A percentile compares a stretch with the other conserved stretches of the same genome.
These are phyloP conservation scores for Phytophthora podocarpi DNA, from an alignment of 352 stramenopile genomes.

Conservation along the genomic window DNA sequence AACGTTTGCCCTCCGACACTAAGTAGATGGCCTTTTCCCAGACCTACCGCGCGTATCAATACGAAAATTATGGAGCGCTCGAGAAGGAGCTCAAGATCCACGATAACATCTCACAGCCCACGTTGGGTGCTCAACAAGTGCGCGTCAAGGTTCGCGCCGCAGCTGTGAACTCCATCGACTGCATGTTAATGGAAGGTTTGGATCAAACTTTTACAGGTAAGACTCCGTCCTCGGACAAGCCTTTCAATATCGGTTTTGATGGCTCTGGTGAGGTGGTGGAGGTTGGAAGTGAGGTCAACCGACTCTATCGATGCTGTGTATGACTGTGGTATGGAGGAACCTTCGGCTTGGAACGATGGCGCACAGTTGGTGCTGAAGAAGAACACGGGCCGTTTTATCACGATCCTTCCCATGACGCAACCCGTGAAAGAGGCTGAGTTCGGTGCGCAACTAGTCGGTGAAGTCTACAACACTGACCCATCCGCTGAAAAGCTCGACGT, in stretches of 20 bases:
- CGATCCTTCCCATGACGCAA: slow-evolving; percentile 24
- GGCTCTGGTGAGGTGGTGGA: slow-evolving; percentile 32
- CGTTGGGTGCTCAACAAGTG: slow-evolving; percentile 32
- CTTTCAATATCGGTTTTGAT: slow-evolving; percentile 40
- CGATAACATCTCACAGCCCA: slow-evolving; percentile 3
- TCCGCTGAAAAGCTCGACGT: slow-evolving; percentile 1
- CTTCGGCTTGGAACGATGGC: slow-evolving; percentile 29
- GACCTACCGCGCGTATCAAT: slow-evolving; percentile 26
- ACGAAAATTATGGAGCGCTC: slow-evolving; percentile 18
- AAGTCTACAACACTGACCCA: not conserved
- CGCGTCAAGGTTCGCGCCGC: slow-evolving; percentile 55
- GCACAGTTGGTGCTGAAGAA: slow-evolving; percentile 34
- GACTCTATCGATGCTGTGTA: slow-evolving; percentile 32
- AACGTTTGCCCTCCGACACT: too few species aligned
- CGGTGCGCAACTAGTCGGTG: slow-evolving; percentile 26
- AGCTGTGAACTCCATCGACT: slow-evolving; percentile 64
- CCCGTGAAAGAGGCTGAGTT: slow-evolving; percentile 42
- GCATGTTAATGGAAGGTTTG: slow-evolving; percentile 46
- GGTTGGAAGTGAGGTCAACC: slow-evolving; percentile 31
- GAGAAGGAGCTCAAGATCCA: slow-evolving; percentile 23
- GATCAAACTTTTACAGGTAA: slow-evolving; percentile 17
- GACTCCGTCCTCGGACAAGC: slow-evolving; percentile 17
- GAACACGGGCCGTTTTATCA: slow-evolving; percentile 30
- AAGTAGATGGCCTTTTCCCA: slow-evolving; percentile 19
- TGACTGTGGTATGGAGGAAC: slow-evolving; percentile 26